phyloP scores from a whole-genome alignment of 1,284 basidiomycete species.

The Pisolithus thermaeus region DNA sequence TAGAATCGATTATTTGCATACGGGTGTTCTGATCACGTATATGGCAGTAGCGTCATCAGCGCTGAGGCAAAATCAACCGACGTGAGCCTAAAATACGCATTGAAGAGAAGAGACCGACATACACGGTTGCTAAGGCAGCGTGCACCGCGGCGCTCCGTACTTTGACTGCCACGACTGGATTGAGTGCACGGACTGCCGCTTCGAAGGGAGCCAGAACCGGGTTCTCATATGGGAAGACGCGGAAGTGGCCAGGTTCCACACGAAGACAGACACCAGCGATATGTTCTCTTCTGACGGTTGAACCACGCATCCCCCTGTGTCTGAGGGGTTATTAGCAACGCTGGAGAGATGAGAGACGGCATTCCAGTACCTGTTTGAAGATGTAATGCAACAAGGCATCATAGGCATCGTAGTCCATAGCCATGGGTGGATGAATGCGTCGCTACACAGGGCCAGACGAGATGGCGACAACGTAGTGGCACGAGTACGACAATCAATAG shows the following conservation, averaged over 20 bases:
- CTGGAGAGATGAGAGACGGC: not conserved
- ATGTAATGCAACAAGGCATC: slow-evolving; percentile 68
- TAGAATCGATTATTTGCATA: slow-evolving; percentile 62
- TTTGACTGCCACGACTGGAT: slow-evolving; percentile 78
- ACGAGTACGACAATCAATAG: not conserved
- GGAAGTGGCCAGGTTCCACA: slow-evolving; percentile 55
- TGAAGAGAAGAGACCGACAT: slow-evolving; percentile 25
- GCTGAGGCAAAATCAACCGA: slow-evolving; percentile 28
- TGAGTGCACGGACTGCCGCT: slow-evolving; percentile 62
- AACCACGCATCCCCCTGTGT: slow-evolving; percentile 73
- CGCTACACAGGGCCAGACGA: not conserved
- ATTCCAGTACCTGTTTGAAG: slow-evolving; percentile 38
- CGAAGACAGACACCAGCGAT: slow-evolving; percentile 65
- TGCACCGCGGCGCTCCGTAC: slow-evolving; percentile 76
- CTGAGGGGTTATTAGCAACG: slow-evolving; percentile 24
- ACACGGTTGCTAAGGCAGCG: slow-evolving; percentile 66
- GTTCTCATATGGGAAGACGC: slow-evolving; percentile 68
- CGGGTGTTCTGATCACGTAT: slow-evolving; percentile 51
- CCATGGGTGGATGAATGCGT: slow-evolving; percentile 12
- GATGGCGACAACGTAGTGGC: not conserved
- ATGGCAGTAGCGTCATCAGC: slow-evolving; percentile 47
- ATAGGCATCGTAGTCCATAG: slow-evolving; percentile 70
- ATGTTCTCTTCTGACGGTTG: slow-evolving; percentile 69
- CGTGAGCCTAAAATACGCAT: not conserved
- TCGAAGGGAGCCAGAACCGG: slow-evolving; percentile 61